phyloP scores from a whole-genome alignment of 495 filamentous ascomycete species.

The Xylona heveae region DNA sequence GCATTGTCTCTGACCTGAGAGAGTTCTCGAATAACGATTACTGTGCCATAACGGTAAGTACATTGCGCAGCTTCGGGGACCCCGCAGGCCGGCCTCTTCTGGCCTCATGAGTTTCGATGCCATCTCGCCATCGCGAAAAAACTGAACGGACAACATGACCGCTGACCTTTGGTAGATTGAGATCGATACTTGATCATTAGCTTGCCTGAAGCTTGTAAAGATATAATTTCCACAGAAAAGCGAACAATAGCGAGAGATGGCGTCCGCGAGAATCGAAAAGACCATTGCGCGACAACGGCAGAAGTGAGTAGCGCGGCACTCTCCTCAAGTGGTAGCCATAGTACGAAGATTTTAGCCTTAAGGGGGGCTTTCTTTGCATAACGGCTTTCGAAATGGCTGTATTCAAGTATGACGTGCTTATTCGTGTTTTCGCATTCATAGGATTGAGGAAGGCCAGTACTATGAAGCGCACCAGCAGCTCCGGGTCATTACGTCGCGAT shows the following conservation, averaged over 20 bases:
- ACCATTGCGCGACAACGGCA: conserved; percentile 48
- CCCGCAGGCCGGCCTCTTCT: neutral
- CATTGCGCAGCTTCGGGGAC: too few species aligned
- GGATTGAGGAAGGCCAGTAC: conserved; percentile 78
- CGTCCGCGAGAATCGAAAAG: conserved; percentile 40
- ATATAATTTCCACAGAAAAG: conserved; percentile 1
- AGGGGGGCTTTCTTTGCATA: neutral
- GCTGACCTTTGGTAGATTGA: too few species aligned
- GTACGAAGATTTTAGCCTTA: neutral
- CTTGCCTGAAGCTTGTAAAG: neutral
- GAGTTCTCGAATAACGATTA: too few species aligned
- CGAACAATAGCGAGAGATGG: conserved; percentile 1
- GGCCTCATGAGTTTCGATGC: neutral
- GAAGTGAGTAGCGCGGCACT: conserved; percentile 25
- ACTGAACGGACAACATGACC: too few species aligned
- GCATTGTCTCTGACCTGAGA: too few species aligned
- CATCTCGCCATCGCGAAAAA: neutral
- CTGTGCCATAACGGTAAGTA: too few species aligned
- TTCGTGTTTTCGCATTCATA: conserved; percentile 15
- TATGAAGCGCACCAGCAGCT: conserved; percentile 98
- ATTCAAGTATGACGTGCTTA: conserved; percentile 6
- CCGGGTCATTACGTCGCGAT: conserved; percentile 77
- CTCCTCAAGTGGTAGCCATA: conserved; percentile 3
- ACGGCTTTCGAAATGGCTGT: too few species aligned
- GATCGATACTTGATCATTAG: neutral